Evolutionary conservation across 2,329 filamentous ascomycete species (phyloP).

Genomic region (Penicillium sp.): DNA sequence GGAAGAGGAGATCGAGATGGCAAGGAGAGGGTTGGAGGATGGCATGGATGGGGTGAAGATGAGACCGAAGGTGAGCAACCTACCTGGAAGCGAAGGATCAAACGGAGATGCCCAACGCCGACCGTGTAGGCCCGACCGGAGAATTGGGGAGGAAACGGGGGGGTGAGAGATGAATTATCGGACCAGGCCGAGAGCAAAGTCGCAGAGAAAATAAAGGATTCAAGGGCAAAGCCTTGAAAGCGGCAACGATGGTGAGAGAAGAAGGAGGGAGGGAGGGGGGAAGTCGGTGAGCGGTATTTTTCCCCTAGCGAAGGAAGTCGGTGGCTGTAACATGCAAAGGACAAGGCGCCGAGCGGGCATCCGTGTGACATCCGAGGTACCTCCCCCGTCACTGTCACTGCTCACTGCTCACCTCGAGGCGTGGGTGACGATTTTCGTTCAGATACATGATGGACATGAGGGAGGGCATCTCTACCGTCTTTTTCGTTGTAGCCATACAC

Average conservation of each 20-base stretch:
- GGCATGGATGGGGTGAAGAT: background rate
- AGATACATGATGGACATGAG: too few species aligned
- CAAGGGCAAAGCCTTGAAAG: constrained; percentile 29
- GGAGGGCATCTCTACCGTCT: too few species aligned
- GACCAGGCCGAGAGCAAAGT: constrained; percentile 4
- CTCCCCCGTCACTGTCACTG: constrained; percentile 3
- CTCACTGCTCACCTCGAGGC: too few species aligned
- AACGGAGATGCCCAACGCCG: constrained; percentile 12
- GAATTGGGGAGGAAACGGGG: constrained; percentile 3
- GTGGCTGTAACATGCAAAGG: constrained; percentile 4
- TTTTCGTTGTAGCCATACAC: too few species aligned
- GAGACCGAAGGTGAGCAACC: background rate
- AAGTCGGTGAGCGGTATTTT: constrained; percentile 30
- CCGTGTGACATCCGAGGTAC: constrained; percentile 6
- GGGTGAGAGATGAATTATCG: background rate
- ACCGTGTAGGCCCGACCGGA: constrained; percentile 15
- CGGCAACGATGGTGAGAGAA: constrained; percentile 12
- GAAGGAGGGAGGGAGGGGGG: constrained; percentile 15
- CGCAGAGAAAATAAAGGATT: constrained; percentile 7
- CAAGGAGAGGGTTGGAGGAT: background rate
- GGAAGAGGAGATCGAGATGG: background rate
- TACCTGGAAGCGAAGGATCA: background rate
- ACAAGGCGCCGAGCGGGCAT: constrained; percentile 5
- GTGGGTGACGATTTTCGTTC: too few species aligned
- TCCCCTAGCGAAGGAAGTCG: constrained; percentile 21